A percentile compares a stretch with the other conserved stretches of the same genome.
Evolutionary conservation across 2,329 filamentous ascomycete genomes (phyloP).

Genomic region (Phialophora verrucosa): DNA sequence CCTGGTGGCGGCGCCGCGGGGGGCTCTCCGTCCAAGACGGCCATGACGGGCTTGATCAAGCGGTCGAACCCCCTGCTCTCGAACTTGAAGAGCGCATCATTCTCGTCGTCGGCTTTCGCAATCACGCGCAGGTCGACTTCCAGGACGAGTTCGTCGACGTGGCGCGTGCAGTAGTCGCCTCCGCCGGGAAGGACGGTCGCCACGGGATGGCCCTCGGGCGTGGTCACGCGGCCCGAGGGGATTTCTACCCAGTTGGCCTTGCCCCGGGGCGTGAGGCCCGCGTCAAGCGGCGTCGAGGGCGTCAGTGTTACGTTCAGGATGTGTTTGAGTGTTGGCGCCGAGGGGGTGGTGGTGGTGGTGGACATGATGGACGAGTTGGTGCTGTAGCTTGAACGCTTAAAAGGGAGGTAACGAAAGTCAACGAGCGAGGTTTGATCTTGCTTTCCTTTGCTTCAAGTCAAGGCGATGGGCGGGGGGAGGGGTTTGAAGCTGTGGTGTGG

Average conservation of each 20-base stretch:
- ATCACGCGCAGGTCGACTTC: constrained; percentile 12
- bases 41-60: constrained; percentile 7
- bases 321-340: constrained; percentile 8
- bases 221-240: constrained; percentile 4
- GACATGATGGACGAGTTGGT: neutral
- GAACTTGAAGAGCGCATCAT: constrained; percentile 12
- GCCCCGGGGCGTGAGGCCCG: constrained; percentile 10
- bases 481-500: too few relatives aligned
- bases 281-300: constrained; percentile 6
- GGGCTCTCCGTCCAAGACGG: constrained; percentile 3
- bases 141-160: constrained; percentile 14
- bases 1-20: neutral
- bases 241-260: constrained; percentile 9
- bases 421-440: too few relatives aligned
- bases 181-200: constrained; percentile 10
- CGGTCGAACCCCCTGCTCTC: constrained; percentile 12
- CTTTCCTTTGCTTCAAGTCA: too few relatives aligned
- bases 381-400: neutral
- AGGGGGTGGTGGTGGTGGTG: neutral
- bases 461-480: too few relatives aligned
- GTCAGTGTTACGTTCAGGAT: constrained; percentile 11
- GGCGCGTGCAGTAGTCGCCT: constrained; percentile 17
- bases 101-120: neutral
- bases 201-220: neutral
- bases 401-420: too few relatives aligned